Evolutionary conservation across 148 eudicot genomes (phyloP), one percentile per base, ranked within the genome.

Genomic region (Pharnaceum exiguum): DNA sequence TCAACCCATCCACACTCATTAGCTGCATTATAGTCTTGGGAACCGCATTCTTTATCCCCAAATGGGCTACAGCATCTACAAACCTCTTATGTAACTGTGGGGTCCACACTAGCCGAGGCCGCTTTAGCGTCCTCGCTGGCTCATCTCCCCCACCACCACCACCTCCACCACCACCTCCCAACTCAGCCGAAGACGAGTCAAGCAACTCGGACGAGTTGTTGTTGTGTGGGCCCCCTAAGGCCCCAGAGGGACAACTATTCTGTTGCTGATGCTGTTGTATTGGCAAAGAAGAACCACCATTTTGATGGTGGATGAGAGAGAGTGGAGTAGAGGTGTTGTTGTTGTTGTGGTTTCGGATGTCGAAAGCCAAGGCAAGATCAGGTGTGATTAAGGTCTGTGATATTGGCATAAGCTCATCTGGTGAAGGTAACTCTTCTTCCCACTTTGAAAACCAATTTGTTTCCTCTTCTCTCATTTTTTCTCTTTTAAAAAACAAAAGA

Each of bases 331-430:
- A 54, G 10, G 26, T 24, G 3, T 31, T n/a, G 12, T 24, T 30
- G 2, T 17, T 13, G n/a, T 32, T 57, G 21, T 68, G 71, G 73
- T 17, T 59, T 23, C 61, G 74, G 59, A 93, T 89, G 51, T 89
- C 80, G 67, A 93, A 93, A 22, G 96, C 99, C 0, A 77, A 48
- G 5, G 96, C 96, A 0, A 93, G 95, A 75, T 89, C 81, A 27
- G 91, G 88, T 5, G 99, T 81, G 17, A 93, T 93, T 62, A 93
- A 81, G 73, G 99, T 72, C 77, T 88, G 96, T 46, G 81, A 72
- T 4, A 93, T 57, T 7, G 99, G 90, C 70, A 77, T 88, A 18
- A 93, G 81, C 0, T 93, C 96, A 7, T 89, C 95, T 0, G 91
- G 96, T 0, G 86, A 44, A 2, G 96, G 99, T 3, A 93, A 73